Evolutionary conservation across 192 early-diverging fungal genomes (phyloP), one percentile per base, ranked within the genome.

Genomic region (Glomus cerebriforme): DNA sequence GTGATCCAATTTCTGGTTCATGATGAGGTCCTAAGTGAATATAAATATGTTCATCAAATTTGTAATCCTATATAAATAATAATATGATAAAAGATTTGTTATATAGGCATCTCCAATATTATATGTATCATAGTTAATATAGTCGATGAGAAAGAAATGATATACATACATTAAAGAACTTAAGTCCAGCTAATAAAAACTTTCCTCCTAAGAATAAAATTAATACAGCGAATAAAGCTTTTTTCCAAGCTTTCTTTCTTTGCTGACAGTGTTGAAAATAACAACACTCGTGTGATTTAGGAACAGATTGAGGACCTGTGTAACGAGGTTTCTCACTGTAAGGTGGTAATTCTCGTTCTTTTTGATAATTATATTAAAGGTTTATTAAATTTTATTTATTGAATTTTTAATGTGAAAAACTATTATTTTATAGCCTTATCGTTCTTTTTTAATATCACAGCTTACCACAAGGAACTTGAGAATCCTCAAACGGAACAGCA

Each of bases 401-500:
- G 13, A 12, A 9, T 32, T 12, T 10, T 31, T 29, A 60, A 60
- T n/a, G 22, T 26, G 59, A 7, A 13, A 43, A 43, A 43, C 39
- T 39, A 43, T 43, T 43, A 12, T 10, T 12, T 10, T 43, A n/a
- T n/a, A n/a, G n/a, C n/a, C n/a, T 43, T 8, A 8, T 43, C 39
- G 9, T 43, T 37, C 8, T 37, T 37, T 37, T 37, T 43, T 43
- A 43, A 43, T 9, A 8, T 12, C 39, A 43, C n/a, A n/a, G n/a
- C 39, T 43, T 43, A 63, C 60, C 60, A 12, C 9, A 12, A 29
- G 60, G 24, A 7, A 12, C 27, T 29, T 62, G 24, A 62, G 60
- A 24, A 26, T 68, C 66, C 34, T 68, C 66, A 39, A 68, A 8
- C 34, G 66, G 66, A 68, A 68, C 22, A 68, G 66, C 66, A 24